These are phyloP conservation scores for Cardamine occulta DNA, from an alignment of 345 rosid genomes.

Conservation along the genomic window DNA sequence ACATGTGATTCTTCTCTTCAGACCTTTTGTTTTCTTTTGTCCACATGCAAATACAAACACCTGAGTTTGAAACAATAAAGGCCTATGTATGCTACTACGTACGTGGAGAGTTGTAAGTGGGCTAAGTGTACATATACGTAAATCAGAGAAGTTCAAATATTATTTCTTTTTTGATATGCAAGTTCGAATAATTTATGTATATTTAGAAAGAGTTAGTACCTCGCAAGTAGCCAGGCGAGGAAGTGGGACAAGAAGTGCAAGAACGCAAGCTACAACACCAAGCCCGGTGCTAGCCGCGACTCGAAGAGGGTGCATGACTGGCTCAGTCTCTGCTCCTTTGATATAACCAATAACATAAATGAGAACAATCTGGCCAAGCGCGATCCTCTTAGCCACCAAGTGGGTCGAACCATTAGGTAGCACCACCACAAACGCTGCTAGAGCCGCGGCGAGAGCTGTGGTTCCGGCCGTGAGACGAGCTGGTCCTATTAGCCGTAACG, in stretches of 20 bases:
- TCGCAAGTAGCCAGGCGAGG: conserved; percentile 76
- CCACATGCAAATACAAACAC: background rate
- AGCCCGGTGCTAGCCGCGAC: conserved; percentile 80
- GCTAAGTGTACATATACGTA: conserved; percentile 6
- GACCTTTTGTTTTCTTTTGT: background rate
- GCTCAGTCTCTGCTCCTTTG: conserved; percentile 56
- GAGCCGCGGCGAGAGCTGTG: conserved; percentile 62
- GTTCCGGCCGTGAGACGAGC: conserved; percentile 55
- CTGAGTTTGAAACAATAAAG: conserved; percentile 1
- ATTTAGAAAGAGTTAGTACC: conserved; percentile 42
- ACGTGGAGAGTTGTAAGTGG: conserved; percentile 11
- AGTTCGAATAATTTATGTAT: conserved; percentile 5
- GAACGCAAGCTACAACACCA: conserved; percentile 72
- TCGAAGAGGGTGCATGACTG: conserved; percentile 72
- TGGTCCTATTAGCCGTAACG: conserved; percentile 71
- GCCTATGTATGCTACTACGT: background rate
- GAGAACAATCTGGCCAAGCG: conserved; percentile 79
- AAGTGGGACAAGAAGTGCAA: conserved; percentile 72
- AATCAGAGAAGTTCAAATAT: background rate
- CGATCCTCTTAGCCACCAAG: conserved; percentile 69
- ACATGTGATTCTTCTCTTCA: background rate
- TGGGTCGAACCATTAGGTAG: conserved; percentile 61
- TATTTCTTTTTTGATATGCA: background rate
- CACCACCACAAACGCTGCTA: conserved; percentile 65
- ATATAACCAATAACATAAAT: conserved; percentile 64